Evolutionary conservation across 805 yeast genomes (phyloP), one percentile per base, ranked within the genome.

Genomic region (Metschnikowia matae): DNA sequence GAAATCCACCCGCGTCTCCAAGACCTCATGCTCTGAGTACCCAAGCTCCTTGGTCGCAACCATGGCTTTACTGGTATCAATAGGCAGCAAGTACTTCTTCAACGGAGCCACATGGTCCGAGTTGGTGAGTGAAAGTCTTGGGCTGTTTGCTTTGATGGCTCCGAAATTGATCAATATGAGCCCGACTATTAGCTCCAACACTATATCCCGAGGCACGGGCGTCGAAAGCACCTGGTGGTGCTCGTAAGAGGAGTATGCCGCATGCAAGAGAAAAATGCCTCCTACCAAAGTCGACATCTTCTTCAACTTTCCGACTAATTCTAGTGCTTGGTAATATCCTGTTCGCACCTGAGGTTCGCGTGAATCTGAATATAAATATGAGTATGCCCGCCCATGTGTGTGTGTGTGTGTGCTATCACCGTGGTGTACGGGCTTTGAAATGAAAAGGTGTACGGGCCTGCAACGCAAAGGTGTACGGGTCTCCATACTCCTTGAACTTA

Each of bases 201-300:
- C 61, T 21, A 85, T 73, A 58, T 81, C 85, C 6, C 61, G 44
- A 1, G 82, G 82, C 40, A 78, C 56, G 11, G 58, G 48, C 6
- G 57, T 45, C 11, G 52, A 23, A 21, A 62, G 49, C 34, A 73
- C 62, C 57, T 74, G 76, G 57, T 75, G 75, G 63, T 71, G 73
- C 57, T 80, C 83, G 54, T 74, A 77, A 2, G 84, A 73, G 6
- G 84, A 80, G 54, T 78, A 80, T 1, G 77, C 81, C 1, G 83
- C 74, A 59, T 81, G 84, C 1, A 70, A 45, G 35, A 80, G 66
- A 33, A 53, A 43, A n/a, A 43, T 21, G 37, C 40, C 48, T 8
- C 54, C 49, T 44, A 45, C 34, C 29, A 42, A 42, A 3, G 45
- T 46, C 35, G 40, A 38, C 36, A 40, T 41, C 20, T 10, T 41